Evolutionary conservation across 768 basidiomycete species (phyloP), one percentile per base, ranked within the genome.

Genomic region (Xerocomellus chrysenteron): DNA sequence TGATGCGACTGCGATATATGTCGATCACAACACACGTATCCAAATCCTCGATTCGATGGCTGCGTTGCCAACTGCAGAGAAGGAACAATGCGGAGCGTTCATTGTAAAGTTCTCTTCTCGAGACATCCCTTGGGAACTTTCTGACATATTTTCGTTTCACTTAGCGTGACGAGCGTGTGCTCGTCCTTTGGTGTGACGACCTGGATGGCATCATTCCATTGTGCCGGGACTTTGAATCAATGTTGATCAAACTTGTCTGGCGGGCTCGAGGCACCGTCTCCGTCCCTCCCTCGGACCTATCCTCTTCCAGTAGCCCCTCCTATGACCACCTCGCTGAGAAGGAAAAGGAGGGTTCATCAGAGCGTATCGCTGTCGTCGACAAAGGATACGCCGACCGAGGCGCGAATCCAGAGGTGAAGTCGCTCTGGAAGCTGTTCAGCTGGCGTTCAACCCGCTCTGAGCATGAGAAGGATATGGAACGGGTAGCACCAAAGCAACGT

Each of bases 51-150:
- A 90, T 56, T 82, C 82, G 16, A 83, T 94, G 62, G 65, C 68
- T 50, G 78, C 82, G 54, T 75, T 95, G 41, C 82, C 87, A 7
- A 80, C 81, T 40, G 92, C 92, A 8, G 90, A 94, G 68, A 94
- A 94, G 75, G 92, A 94, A 67, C 92, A 94, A 65, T 92, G 88
- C 48, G 93, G 86, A 19, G 93, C 93, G 13, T 95, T 95, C 68
- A 80, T 93, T 51, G 90, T 88, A 69, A 65, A 82, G 28, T 41
- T 33, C 24, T 12, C 35, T 46, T 78, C 45, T 47, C 33, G 48
- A 2, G 54, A 16, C 28, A 16, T 47, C 26, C 3, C 33, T 32
- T 28, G n/a, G 11, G 12, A 41, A 47, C n/a, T 40, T 43, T 44
- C 45, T 59, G 24, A 54, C 50, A 35, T 37, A 21, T 43, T 24